Percentiles rank a stretch among this genome's conserved stretches.
phyloP scores from a whole-genome alignment of 768 basidiomycete species.

The Tricholoma sp. region DNA sequence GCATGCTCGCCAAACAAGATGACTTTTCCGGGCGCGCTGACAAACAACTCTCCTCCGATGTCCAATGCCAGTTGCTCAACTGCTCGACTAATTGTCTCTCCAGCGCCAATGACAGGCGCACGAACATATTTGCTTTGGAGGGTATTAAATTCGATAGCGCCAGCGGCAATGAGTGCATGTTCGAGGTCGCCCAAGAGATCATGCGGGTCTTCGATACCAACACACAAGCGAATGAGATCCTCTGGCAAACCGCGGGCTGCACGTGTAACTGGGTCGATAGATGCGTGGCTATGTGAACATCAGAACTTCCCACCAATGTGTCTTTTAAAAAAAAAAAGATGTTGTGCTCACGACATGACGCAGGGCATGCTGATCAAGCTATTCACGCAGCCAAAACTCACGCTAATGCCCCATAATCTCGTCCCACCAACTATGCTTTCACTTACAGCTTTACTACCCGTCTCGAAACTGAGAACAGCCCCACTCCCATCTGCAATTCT shows the following conservation, averaged over 20 bases:
- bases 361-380: conserved; percentile 99
- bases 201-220: conserved; percentile 92
- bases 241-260: conserved; percentile 98
- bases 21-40: conserved; percentile 96
- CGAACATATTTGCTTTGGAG: conserved; percentile 48
- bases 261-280: conserved; percentile 92
- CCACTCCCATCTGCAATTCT: conserved; percentile 89
- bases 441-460: conserved; percentile 84
- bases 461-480: conserved; percentile 92
- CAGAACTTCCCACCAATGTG: conserved; percentile 3
- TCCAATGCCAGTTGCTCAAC: conserved; percentile 61
- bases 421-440: conserved; percentile 92
- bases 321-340: conserved; percentile 5
- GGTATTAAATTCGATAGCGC: conserved; percentile 66
- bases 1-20: conserved; percentile 99
- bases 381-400: conserved; percentile 98
- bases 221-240: conserved; percentile 95
- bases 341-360: conserved; percentile 91
- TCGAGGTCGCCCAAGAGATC: conserved; percentile 96
- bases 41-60: conserved; percentile 63
- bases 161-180: conserved; percentile 85
- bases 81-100: conserved; percentile 45
- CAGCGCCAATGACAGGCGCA: conserved; percentile 24
- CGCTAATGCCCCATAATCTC: conserved; percentile 94
- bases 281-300: conserved; percentile 69